Conservation (phyloP, 2,329 filamentous ascomycete genomes). For the Epichloe sylvatica region DNA sequence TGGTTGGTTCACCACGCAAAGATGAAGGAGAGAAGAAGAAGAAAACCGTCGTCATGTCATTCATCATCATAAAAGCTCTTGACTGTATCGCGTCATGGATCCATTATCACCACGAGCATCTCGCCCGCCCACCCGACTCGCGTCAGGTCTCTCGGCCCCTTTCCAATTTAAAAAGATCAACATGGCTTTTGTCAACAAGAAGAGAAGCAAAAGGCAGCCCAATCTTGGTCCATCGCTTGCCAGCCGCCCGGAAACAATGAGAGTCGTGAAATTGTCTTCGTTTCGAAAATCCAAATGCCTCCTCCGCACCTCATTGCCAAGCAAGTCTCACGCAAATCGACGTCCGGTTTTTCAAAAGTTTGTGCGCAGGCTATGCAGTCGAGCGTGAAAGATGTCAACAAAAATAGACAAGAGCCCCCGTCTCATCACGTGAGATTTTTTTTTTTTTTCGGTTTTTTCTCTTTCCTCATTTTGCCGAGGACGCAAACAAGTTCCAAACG, state of each 20-base stretch:
- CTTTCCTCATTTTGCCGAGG: no score
- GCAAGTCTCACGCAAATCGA: not conserved
- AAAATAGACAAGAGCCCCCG: not conserved
- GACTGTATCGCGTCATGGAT: slow-evolving; percentile 1
- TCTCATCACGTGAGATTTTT: not conserved
- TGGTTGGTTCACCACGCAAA: not conserved
- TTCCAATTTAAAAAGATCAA: not conserved
- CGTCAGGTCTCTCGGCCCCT: not conserved
- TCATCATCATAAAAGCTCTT: slow-evolving; percentile 3
- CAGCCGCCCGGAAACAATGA: not conserved
- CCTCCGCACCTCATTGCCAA: not conserved
- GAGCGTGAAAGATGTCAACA: not conserved
- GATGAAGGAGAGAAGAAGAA: not conserved
- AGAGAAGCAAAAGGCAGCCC: not conserved
- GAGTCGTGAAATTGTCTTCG: not conserved
- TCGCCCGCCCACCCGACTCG: not conserved
- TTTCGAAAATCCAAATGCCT: not conserved
- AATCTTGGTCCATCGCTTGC: not conserved
- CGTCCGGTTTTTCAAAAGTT: not conserved
- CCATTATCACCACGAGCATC: not conserved
- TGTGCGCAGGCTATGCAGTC: slow-evolving; percentile 3
- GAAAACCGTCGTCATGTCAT: not conserved
- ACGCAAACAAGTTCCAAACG: no score
- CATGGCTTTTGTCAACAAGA: not conserved
- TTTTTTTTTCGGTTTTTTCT: not conserved